Evolutionary conservation across 2,329 filamentous ascomycete species (phyloP), one percentile per base, ranked within the genome.

Genomic region (Pseudodiploospora longispora): DNA sequence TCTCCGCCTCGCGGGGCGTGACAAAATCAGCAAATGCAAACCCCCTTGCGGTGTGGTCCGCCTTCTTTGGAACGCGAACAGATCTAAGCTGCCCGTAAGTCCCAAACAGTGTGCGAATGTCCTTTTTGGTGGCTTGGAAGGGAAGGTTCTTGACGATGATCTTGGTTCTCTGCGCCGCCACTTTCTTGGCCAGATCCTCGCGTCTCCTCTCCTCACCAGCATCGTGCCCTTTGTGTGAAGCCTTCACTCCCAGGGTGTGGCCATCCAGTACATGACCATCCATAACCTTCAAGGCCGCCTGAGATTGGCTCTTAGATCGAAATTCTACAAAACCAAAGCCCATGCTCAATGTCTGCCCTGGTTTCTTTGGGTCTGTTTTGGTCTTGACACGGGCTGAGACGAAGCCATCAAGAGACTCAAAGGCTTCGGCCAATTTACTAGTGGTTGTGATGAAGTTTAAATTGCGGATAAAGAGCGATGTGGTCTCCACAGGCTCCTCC

Each of bases 1-100:
- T 95, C 61, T 78, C 72, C 50, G 93, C 93, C 71, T 98, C 93
- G 53, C 87, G 84, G 51, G 87, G 78, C 51, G 88, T 95, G 51
- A 89, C 82, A 66, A 97, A 98, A 61, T 97, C 90, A 38, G 89
- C 91, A 73, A 98, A 98, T 43, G 89, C 93, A 67, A 96, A 98
- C 47, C 93, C 93, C 66, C 91, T 85, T 58, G 90, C 82, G 42
- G 82, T 81, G 55, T 83, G 81, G 69, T 95, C 88, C 64, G 95
- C 91, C 67, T 96, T 97, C 71, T 95, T 90, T 42, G 93, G 93
- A 59, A 98, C 80, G 51, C 93, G 86, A 49, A 98, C 87, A 42
- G 89, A 91, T 58, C 88, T 85, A 50, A 98, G 79, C 62, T 95
- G 85, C 38, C 93, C 94, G 66, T 96, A 97, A 32, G 87, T 82